These are phyloP conservation scores for Ophiorrhiza pumila DNA, from an alignment of 257 asterid genomes.

Conservation along the genomic window DNA sequence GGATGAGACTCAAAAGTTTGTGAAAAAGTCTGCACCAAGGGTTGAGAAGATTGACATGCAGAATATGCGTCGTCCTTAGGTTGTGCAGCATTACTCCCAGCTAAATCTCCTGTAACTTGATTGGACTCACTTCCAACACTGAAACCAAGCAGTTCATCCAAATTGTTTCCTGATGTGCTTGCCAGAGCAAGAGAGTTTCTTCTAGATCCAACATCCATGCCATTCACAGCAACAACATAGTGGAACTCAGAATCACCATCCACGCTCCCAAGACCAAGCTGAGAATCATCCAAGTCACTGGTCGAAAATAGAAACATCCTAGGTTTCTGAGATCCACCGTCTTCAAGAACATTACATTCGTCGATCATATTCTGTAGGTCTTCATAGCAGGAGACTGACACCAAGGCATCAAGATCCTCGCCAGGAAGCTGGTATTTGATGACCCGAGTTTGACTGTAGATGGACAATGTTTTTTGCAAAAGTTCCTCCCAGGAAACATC, in stretches of 20 bases:
- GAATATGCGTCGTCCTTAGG: slow-evolving; percentile 35
- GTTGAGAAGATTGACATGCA: slow-evolving; percentile 43
- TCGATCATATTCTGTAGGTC: slow-evolving; percentile 92
- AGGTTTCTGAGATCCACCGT: slow-evolving; percentile 66
- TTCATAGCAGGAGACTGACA: slow-evolving; percentile 86
- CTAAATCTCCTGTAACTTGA: slow-evolving; percentile 34
- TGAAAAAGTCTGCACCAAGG: slow-evolving; percentile 37
- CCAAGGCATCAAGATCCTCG: slow-evolving; percentile 95
- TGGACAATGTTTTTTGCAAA: slow-evolving; percentile 51
- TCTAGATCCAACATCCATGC: slow-evolving; percentile 71
- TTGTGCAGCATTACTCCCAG: slow-evolving; percentile 29
- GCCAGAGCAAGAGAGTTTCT: slow-evolving; percentile 59
- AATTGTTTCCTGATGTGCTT: slow-evolving; percentile 53
- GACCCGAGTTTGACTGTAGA: slow-evolving; percentile 48
- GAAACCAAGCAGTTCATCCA: slow-evolving; percentile 62
- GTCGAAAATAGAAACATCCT: slow-evolving; percentile 67
- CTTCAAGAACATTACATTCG: slow-evolving; percentile 58
- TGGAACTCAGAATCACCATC: slow-evolving; percentile 71
- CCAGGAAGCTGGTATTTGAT: slow-evolving; percentile 96
- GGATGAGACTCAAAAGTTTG: slow-evolving; percentile 41
- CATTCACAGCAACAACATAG: slow-evolving; percentile 79
- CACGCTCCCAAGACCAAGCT: slow-evolving; percentile 45
- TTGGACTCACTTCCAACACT: slow-evolving; percentile 47
- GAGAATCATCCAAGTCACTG: slow-evolving; percentile 65
- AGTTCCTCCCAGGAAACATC: slow-evolving; percentile 72